Conservation (phyloP, 1,139 yeast genomes). For the Lodderomyces orthopsilosis region DNA sequence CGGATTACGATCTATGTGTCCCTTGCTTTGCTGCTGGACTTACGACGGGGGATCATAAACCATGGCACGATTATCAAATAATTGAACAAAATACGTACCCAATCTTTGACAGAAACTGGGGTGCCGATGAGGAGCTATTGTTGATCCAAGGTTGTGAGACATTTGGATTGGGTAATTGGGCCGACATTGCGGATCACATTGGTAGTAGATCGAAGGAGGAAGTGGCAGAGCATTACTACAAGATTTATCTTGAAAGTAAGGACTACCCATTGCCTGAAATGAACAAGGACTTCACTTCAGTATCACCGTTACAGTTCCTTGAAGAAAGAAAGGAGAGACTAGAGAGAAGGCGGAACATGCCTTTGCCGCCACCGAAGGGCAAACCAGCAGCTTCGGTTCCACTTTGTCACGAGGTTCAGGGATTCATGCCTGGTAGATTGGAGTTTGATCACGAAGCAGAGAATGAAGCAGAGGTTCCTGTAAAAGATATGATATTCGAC, state of each 20-base stretch:
- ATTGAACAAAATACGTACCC: constrained; percentile 96
- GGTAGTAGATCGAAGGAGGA: constrained; percentile 93
- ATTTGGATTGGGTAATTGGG: constrained; percentile 95
- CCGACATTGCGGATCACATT: constrained; percentile 90
- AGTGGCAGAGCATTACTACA: constrained; percentile 76
- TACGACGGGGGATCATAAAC: constrained; percentile 80
- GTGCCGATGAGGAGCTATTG: constrained; percentile 93
- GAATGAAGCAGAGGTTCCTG: constrained; percentile 91
- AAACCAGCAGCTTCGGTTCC: constrained; percentile 94
- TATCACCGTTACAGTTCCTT: constrained; percentile 69
- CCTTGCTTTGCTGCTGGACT: constrained; percentile 91
- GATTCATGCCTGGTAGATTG: constrained; percentile 97
- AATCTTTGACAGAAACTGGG: constrained; percentile 88
- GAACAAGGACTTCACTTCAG: constrained; percentile 59
- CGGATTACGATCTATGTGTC: constrained; percentile 92
- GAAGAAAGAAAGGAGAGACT: constrained; percentile 67
- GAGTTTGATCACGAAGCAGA: constrained; percentile 97
- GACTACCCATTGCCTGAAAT: constrained; percentile 83
- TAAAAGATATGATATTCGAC: constrained; percentile 93
- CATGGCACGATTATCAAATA: constrained; percentile 89
- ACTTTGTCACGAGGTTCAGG: constrained; percentile 93
- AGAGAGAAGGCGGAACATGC: constrained; percentile 65
- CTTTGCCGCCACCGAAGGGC: constrained; percentile 73
- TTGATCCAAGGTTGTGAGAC: constrained; percentile 90
- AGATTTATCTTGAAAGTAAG: constrained; percentile 63